Evolutionary conservation across 768 basidiomycete species (phyloP).

Genomic region (Hebeloma cylindrosporum): DNA sequence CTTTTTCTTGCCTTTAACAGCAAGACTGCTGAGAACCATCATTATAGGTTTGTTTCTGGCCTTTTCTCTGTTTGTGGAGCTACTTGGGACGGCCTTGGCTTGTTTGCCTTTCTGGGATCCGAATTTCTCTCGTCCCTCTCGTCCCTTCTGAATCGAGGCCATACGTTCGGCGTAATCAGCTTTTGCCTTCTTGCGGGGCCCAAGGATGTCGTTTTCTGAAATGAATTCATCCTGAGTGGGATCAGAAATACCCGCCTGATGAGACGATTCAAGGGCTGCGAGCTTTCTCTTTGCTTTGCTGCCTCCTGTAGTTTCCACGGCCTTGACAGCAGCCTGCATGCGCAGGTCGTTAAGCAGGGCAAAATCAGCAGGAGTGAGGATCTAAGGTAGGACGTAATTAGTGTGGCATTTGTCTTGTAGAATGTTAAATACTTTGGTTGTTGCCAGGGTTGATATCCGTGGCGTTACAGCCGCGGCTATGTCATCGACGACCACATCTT

Average conservation of each 20-base stretch:
- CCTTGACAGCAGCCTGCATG: constrained; percentile 71
- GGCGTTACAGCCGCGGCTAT: constrained; percentile 20
- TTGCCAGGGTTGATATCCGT: constrained; percentile 68
- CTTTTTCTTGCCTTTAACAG: constrained; percentile 83
- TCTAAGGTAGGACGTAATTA: constrained; percentile 46
- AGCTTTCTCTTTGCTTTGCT: constrained; percentile 87
- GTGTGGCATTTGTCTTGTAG: background rate
- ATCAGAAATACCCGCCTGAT: constrained; percentile 48
- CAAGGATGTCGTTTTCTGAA: constrained; percentile 89
- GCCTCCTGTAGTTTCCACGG: constrained; percentile 69
- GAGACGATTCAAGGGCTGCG: constrained; percentile 71
- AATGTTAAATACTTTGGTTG: constrained; percentile 62
- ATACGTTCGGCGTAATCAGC: constrained; percentile 92
- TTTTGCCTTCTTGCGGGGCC: constrained; percentile 91
- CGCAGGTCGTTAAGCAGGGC: constrained; percentile 87
- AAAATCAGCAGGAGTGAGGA: constrained; percentile 97
- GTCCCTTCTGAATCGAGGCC: constrained; percentile 87
- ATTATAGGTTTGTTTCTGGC: constrained; percentile 92
- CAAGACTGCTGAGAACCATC: constrained; percentile 82
- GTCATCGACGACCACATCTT: constrained; percentile 25
- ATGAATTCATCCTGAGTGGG: constrained; percentile 61
- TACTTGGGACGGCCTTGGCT: constrained; percentile 77
- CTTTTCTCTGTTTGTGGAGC: constrained; percentile 91
- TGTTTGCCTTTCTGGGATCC: constrained; percentile 91
- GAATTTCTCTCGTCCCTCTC: constrained; percentile 94